These are phyloP conservation scores for Geoglossum cookeanum DNA, from an alignment of 2,329 filamentous ascomycete genomes.

Conservation along the genomic window DNA sequence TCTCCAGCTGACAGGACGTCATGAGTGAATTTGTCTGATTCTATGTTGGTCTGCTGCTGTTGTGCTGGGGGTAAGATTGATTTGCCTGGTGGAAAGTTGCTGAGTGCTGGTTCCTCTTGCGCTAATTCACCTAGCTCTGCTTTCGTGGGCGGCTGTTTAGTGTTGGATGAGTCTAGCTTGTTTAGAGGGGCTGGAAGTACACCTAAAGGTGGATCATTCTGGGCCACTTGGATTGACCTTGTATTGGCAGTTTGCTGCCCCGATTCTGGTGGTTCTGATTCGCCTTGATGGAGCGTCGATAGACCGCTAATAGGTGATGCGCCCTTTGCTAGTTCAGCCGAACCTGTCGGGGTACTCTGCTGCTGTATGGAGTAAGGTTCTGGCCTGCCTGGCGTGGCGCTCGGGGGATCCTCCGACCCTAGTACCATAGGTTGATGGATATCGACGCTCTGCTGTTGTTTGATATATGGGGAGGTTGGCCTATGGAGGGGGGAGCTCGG, in stretches of 20 bases:
- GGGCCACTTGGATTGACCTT: background rate
- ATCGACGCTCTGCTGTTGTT: background rate
- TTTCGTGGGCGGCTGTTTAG: too few relatives aligned
- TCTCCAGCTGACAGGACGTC: background rate
- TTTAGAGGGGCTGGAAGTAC: too few relatives aligned
- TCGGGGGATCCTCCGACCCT: background rate
- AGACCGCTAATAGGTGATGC: background rate
- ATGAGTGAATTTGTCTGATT: background rate
- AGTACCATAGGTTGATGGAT: too few relatives aligned
- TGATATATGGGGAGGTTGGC: background rate
- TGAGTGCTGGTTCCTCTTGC: too few relatives aligned
- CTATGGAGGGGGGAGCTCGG: too few relatives aligned
- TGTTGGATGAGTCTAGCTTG: too few relatives aligned
- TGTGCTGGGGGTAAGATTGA: background rate
- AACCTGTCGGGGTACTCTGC: background rate
- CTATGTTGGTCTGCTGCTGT: background rate
- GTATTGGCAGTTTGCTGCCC: background rate
- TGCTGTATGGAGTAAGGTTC: background rate
- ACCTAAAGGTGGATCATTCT: too few relatives aligned
- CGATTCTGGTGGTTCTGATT: background rate
- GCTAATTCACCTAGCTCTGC: too few relatives aligned
- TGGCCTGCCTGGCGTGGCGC: background rate
- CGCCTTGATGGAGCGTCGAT: background rate
- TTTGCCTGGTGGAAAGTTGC: background rate
- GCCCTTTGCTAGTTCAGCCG: background rate